phyloP scores from a whole-genome alignment of 257 asterid species.

The Plantago elongata region DNA sequence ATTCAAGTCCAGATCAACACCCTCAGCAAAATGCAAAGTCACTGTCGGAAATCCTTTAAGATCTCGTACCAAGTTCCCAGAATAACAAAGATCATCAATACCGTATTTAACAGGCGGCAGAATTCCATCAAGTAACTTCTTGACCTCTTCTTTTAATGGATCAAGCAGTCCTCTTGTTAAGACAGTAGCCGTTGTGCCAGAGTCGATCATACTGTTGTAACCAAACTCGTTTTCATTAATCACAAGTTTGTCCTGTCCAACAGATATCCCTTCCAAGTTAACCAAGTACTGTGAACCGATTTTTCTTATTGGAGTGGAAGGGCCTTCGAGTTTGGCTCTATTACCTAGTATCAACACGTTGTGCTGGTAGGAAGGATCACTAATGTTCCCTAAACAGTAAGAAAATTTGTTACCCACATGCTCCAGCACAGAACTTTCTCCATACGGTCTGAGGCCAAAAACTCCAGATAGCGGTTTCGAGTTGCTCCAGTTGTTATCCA shows the following conservation, averaged over 20 bases:
- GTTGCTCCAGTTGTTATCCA: neutral
- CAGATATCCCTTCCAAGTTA: slow-evolving; percentile 17
- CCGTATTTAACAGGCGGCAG: neutral
- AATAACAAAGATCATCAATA: neutral
- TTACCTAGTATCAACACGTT: slow-evolving; percentile 18
- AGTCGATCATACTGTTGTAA: neutral
- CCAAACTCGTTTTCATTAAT: neutral
- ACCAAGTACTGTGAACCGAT: slow-evolving; percentile 1
- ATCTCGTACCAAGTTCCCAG: slow-evolving; percentile 2
- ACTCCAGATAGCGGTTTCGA: neutral
- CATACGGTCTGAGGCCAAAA: slow-evolving; percentile 13
- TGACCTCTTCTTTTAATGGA: neutral
- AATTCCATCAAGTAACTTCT: neutral
- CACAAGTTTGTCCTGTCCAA: neutral
- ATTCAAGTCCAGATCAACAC: neutral
- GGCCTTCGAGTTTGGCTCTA: slow-evolving; percentile 19
- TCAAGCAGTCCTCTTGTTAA: slow-evolving; percentile 1
- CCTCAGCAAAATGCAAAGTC: slow-evolving; percentile 1
- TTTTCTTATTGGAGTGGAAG: slow-evolving; percentile 14
- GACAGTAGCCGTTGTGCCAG: neutral
- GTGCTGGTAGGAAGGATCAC: slow-evolving; percentile 22
- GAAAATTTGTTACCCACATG: slow-evolving; percentile 19
- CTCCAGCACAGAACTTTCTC: slow-evolving; percentile 6
- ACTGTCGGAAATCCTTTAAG: slow-evolving; percentile 7
- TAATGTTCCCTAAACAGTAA: slow-evolving; percentile 23